Conservation (phyloP, 192 early-diverging fungal genomes). For the Entomortierella chlamydospora region DNA sequence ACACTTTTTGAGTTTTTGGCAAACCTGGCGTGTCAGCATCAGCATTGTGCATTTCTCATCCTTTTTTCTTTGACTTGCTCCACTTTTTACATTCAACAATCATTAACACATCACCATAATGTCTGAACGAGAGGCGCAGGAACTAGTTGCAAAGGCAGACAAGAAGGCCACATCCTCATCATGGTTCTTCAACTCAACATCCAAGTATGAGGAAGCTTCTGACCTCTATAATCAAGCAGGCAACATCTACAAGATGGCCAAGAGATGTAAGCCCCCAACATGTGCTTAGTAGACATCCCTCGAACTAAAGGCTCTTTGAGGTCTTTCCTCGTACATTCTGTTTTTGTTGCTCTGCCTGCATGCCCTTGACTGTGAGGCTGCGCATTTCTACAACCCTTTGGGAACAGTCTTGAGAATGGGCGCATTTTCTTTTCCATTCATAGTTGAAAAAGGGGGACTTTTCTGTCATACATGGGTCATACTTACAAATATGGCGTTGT, state of each 20-base stretch:
- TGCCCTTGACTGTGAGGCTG: neutral
- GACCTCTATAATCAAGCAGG: conserved; percentile 93
- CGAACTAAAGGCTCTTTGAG: too few species aligned
- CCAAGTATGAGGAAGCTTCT: conserved; percentile 93
- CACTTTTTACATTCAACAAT: neutral
- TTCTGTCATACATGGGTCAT: neutral
- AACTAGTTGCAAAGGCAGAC: conserved; percentile 75
- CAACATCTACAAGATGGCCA: conserved; percentile 93
- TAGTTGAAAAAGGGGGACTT: neutral
- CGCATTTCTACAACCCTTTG: neutral
- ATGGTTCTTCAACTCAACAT: conserved; percentile 79
- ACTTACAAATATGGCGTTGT: neutral
- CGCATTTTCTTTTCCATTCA: too few species aligned
- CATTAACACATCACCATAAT: conserved; percentile 17
- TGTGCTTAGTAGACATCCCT: neutral
- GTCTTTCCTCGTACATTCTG: too few species aligned
- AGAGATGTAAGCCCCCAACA: conserved; percentile 77
- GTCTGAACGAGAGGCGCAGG: conserved; percentile 69
- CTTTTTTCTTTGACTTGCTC: neutral
- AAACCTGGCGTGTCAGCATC: too few species aligned
- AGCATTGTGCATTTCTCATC: too few species aligned
- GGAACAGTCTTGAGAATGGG: too few species aligned
- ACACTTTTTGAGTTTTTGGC: too few species aligned
- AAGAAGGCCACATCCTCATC: conserved; percentile 71
- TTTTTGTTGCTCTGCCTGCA: neutral